Conservation (phyloP, 345 rosid species). For the Camelina neglecta region DNA sequence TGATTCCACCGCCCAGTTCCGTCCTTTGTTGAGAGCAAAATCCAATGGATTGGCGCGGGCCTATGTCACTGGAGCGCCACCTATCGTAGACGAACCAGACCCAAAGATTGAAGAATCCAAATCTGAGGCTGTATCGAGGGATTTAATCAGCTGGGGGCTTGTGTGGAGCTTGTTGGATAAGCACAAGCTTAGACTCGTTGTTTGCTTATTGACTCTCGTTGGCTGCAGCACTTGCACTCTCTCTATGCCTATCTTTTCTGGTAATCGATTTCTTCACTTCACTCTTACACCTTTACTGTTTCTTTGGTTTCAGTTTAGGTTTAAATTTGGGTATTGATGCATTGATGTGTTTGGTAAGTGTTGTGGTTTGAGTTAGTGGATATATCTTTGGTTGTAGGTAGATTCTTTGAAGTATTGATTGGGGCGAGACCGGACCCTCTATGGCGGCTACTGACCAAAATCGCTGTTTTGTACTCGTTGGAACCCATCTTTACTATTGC, state of each 20-base stretch:
- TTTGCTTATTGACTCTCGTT: constrained; percentile 59
- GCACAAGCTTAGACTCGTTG: constrained; percentile 65
- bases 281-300: not conserved
- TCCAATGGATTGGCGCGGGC: constrained; percentile 52
- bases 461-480: constrained; percentile 69
- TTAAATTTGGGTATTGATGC: too few species aligned
- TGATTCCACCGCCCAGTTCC: constrained; percentile 48
- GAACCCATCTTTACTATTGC: constrained; percentile 86
- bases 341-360: too few species aligned
- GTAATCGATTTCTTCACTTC: constrained; percentile 41
- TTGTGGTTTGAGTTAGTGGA: not conserved
- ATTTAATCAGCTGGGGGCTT: constrained; percentile 66
- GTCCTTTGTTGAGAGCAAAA: constrained; percentile 25
- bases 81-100: constrained; percentile 61
- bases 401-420: constrained; percentile 83
- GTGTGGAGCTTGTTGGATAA: constrained; percentile 60
- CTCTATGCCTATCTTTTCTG: constrained; percentile 90
- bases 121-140: constrained; percentile 45
- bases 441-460: constrained; percentile 72
- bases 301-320: too few species aligned
- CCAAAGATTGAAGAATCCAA: constrained; percentile 49
- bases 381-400: constrained; percentile 47
- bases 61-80: constrained; percentile 79
- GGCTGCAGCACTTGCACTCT: constrained; percentile 85
- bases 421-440: constrained; percentile 80